A percentile compares a stretch with the other conserved stretches of the same genome.
These are phyloP conservation scores for Mycena olivaceomarginata DNA, from an alignment of 768 basidiomycete genomes.

Conservation along the genomic window DNA sequence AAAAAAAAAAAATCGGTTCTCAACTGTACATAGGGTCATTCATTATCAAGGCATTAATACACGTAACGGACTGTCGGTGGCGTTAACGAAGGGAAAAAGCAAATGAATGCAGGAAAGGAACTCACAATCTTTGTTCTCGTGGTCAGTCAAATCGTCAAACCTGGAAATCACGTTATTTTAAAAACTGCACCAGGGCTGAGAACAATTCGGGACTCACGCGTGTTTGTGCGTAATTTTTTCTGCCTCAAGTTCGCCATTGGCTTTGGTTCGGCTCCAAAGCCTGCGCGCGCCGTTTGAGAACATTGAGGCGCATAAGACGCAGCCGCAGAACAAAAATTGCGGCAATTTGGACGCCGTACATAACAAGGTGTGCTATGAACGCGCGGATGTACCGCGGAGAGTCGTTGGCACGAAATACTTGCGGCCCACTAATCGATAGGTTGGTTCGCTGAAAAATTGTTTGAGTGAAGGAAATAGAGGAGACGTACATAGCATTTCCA, in stretches of 20 bases:
- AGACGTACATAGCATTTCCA: slow-evolving; percentile 65
- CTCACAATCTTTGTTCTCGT: slow-evolving; percentile 68
- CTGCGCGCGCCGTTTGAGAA: slow-evolving; percentile 62
- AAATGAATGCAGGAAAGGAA: slow-evolving; percentile 9
- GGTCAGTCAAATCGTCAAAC: slow-evolving; percentile 71
- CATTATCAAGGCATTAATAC: slow-evolving; percentile 49
- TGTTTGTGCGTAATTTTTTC: slow-evolving; percentile 33
- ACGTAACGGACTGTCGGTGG: slow-evolving; percentile 58
- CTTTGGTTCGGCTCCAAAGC: slow-evolving; percentile 51
- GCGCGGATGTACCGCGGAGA: slow-evolving; percentile 68
- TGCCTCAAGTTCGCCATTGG: slow-evolving; percentile 54
- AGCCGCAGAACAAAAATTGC: slow-evolving; percentile 62
- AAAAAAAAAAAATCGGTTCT: not conserved
- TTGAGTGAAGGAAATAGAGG: not conserved
- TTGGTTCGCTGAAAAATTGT: not conserved
- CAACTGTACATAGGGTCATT: slow-evolving; percentile 13
- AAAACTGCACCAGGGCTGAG: not conserved
- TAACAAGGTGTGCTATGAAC: slow-evolving; percentile 66
- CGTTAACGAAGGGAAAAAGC: not conserved
- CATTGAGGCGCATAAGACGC: slow-evolving; percentile 64
- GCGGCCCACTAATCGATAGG: slow-evolving; percentile 30
- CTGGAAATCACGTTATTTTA: slow-evolving; percentile 37
- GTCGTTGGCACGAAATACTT: slow-evolving; percentile 68
- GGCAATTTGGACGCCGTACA: slow-evolving; percentile 66
- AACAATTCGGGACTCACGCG: slow-evolving; percentile 14